Evolutionary conservation across 2,329 filamentous ascomycete genomes (phyloP).

Genomic region (Penicillium sp.): DNA sequence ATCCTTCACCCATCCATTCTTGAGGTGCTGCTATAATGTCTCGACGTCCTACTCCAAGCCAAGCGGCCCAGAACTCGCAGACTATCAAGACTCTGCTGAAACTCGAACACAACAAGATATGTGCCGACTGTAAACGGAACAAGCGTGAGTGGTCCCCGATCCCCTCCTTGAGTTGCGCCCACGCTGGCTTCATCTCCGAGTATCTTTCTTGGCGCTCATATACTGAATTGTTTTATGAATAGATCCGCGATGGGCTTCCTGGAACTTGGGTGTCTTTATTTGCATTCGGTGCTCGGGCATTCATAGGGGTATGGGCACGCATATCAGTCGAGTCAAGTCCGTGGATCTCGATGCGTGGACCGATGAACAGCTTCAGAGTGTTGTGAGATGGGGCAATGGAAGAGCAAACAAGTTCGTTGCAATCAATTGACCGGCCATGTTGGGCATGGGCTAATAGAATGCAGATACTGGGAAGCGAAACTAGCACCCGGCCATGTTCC

Average conservation of each 20-base stretch:
- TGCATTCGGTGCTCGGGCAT: slow-evolving; percentile 99
- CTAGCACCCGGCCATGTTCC: slow-evolving; percentile 85
- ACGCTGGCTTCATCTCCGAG: slow-evolving; percentile 8
- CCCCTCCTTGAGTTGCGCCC: slow-evolving; percentile 11
- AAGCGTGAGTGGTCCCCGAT: slow-evolving; percentile 66
- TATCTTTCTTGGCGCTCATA: not conserved
- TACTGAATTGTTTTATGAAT: slow-evolving; percentile 20
- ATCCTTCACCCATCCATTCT: slow-evolving; percentile 10
- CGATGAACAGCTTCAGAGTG: slow-evolving; percentile 92
- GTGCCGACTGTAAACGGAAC: slow-evolving; percentile 98
- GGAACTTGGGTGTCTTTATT: slow-evolving; percentile 96
- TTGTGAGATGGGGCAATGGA: slow-evolving; percentile 92
- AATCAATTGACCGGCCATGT: slow-evolving; percentile 5
- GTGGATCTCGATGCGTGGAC: slow-evolving; percentile 98
- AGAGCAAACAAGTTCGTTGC: slow-evolving; percentile 80
- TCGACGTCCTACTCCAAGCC: slow-evolving; percentile 67
- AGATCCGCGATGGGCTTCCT: slow-evolving; percentile 99
- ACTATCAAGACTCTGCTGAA: slow-evolving; percentile 95
- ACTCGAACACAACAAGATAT: slow-evolving; percentile 91
- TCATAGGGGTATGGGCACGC: slow-evolving; percentile 97
- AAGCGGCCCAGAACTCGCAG: slow-evolving; percentile 87
- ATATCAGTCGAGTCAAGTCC: slow-evolving; percentile 96
- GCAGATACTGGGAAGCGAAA: slow-evolving; percentile 88
- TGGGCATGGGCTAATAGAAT: slow-evolving; percentile 10
- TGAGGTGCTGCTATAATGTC: slow-evolving; percentile 32